Evolutionary conservation across 2,329 filamentous ascomycete genomes (phyloP), one percentile per base, ranked within the genome.

Genomic region (Bipolaris victoriae): DNA sequence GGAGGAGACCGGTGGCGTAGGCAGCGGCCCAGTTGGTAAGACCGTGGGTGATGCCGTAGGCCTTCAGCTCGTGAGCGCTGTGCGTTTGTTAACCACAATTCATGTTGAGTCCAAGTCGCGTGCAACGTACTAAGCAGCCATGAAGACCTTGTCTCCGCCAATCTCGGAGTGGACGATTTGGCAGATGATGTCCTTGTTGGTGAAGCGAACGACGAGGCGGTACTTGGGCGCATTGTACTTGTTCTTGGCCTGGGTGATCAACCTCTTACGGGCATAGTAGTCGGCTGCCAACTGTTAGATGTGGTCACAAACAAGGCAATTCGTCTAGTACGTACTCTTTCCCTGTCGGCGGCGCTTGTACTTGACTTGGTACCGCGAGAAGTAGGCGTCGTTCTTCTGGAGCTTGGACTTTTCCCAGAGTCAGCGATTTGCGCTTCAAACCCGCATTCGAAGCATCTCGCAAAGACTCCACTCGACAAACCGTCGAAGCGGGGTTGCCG

Each of bases 391-490:
- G 87, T 90, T 97, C 90, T 98, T 98, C 81, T 95, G 87, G 81
- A 89, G 82, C 88, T 98, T 98, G 87, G 91, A 88, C 92, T 97
- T 79, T 71, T 81, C 81, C 84, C 85, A 88, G 91, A 97, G 92
- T 97, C 93, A 97, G 94, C 94, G 97, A 97, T 97, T 97, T 88
- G 88, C 93, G 92, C 93, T 97, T 97, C 93, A 97, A 93, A 75
- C 79, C 80, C 68, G 67, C 68, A 71, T 82, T 81, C 93, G 94
- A 97, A 97, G 92, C 92, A 96, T 92, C 91, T 97, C 97, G 94
- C 73, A 72, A 65, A 73, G 74, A 77, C 74, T 73, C 72, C 63
- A 70, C 68, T 67, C 68, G 64, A 67, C 68, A 53, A 36, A 43
- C 39, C 46, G 65, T 67, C 67, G 62, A 69, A 59, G 68, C 69